Conservation (phyloP, 2,329 filamentous ascomycete genomes). For the Colletotrichum sansevieriae region DNA sequence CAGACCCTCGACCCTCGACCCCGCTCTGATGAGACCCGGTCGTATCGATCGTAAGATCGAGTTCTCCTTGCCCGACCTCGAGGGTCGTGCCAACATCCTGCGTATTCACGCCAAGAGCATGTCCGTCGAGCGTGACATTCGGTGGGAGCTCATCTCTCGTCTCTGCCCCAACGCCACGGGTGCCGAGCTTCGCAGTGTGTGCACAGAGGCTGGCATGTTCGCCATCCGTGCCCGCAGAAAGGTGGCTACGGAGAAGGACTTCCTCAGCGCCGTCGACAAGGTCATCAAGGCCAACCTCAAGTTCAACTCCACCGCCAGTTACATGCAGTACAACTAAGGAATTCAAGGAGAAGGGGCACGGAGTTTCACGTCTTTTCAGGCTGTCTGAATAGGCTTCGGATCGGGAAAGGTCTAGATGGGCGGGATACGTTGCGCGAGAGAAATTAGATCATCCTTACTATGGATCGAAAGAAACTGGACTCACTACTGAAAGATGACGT, state of each 20-base stretch:
- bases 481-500: too few species aligned
- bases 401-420: constrained; percentile 38
- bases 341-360: constrained; percentile 14
- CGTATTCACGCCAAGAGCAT: constrained; percentile 99
- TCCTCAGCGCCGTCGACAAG: constrained; percentile 97
- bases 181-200: constrained; percentile 95
- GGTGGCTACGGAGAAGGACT: constrained; percentile 99
- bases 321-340: constrained; percentile 97
- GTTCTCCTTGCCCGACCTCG: constrained; percentile 96
- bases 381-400: constrained; percentile 45
- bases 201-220: constrained; percentile 98
- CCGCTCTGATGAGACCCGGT: constrained; percentile 95
- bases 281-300: constrained; percentile 99
- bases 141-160: constrained; percentile 98
- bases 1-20: constrained; percentile 93
- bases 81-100: constrained; percentile 96
- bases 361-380: constrained; percentile 38
- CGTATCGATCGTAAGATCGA: constrained; percentile 99
- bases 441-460: constrained; percentile 41
- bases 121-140: constrained; percentile 98
- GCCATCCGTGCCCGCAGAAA: constrained; percentile 94
- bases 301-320: constrained; percentile 98
- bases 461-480: too few species aligned
- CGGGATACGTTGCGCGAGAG: constrained; percentile 37
- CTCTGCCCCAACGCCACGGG: constrained; percentile 97